Base-by-base conservation (phyloP, 2,329 filamentous ascomycete species). In the Cadophora gregata region DNA sequence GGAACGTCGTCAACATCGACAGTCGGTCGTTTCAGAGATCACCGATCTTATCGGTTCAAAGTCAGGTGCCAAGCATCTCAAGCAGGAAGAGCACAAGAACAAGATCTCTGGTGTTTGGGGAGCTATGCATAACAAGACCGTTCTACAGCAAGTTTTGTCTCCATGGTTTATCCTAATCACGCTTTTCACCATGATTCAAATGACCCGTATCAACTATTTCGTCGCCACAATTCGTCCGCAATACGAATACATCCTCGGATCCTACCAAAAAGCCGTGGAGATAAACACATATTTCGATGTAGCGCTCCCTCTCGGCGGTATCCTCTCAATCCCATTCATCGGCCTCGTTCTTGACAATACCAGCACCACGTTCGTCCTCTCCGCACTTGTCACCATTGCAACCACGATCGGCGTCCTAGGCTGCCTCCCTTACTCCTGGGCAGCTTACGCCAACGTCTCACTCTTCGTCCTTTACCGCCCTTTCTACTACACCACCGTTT, bases 401-500 rank as follows among this genome's bases (percentile, higher is more conserved):
- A 93, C 93, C 0, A 77, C 84, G 0, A 96, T 97, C 66, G 93
- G 93, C 19, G 76, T 92, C 3, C 81, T 97, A 0, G 93, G 93
- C 19, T 83, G 93, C 58, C 83, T 97, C 4, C 90, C 91, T 0
- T 83, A 87, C 70, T 82, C 82, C 65, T 90, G 88, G 85, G 88
- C 89, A 1, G 92, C 90, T 0, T 96, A 97, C 73, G 82, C 84
- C 16, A 94, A 94, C 72, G 83, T 97, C 62, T 80, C 84, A 55
- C 84, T 97, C 10, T 97, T 97, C 75, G 92, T 96, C 12, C 79
- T 97, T 25, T 94, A 96, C 75, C 87, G 93, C 0, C 93, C 94
- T 0, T 88, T 97, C 33, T 97, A 97, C 80, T 97, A 97, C 80
- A 96, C 93, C 0, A 88, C 93, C 8, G 92, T 97, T 66, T 95